phyloP scores from a whole-genome alignment of 768 basidiomycete species.

The Sutorius australiensis region DNA sequence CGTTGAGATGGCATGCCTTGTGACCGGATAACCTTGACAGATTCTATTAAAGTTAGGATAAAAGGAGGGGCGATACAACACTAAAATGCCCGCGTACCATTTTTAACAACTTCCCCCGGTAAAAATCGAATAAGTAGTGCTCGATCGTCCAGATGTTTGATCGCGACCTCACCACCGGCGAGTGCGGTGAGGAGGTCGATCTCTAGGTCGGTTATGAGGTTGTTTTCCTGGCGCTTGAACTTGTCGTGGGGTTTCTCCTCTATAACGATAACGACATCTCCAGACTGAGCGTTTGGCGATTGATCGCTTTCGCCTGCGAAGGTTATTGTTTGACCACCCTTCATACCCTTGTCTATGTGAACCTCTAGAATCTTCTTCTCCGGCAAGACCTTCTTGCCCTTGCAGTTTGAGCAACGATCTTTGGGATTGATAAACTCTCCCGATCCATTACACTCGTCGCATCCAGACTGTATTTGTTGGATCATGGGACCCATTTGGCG shows the following conservation, averaged over 20 bases:
- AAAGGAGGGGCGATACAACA: neutral
- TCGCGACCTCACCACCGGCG: conserved; percentile 84
- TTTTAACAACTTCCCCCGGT: conserved; percentile 90
- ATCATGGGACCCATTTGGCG: conserved; percentile 99
- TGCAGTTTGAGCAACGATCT: conserved; percentile 89
- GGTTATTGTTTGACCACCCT: conserved; percentile 83
- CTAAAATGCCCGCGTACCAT: conserved; percentile 56
- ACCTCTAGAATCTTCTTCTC: conserved; percentile 98
- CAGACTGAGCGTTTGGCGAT: conserved; percentile 81
- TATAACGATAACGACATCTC: conserved; percentile 91
- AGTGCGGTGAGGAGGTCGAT: conserved; percentile 91
- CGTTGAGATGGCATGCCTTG: conserved; percentile 99
- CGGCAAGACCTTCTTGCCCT: conserved; percentile 89
- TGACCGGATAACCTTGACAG: conserved; percentile 84
- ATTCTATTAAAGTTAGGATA: conserved; percentile 45
- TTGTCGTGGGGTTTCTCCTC: conserved; percentile 89
- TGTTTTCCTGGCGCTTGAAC: conserved; percentile 86
- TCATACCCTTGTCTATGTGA: conserved; percentile 98
- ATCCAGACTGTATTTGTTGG: conserved; percentile 95
- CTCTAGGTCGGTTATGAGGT: conserved; percentile 83
- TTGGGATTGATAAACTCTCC: conserved; percentile 94
- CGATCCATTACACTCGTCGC: conserved; percentile 89
- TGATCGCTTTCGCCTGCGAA: conserved; percentile 93
- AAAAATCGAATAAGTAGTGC: conserved; percentile 77
- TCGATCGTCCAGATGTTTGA: conserved; percentile 93